Evolutionary conservation across 225 moss, liverwort and hornwort genomes (phyloP).

Genomic region (Marchantia polymorpha): DNA sequence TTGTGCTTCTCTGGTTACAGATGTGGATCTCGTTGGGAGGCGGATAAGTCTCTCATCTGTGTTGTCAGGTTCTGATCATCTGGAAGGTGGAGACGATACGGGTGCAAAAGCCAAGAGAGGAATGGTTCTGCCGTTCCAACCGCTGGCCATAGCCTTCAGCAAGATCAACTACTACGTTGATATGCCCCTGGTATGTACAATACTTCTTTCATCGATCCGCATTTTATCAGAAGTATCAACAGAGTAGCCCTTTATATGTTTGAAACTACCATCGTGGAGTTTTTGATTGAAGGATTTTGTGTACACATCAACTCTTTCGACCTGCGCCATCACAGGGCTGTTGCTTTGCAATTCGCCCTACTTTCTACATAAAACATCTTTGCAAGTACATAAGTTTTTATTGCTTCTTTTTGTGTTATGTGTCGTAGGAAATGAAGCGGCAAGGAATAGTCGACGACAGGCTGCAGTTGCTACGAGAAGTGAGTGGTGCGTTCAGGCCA

Average conservation of each 20-base stretch:
- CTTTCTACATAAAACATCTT: not conserved
- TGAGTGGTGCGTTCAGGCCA: constrained; percentile 91
- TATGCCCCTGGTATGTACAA: constrained; percentile 69
- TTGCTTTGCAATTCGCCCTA: not conserved
- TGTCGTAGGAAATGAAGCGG: constrained; percentile 79
- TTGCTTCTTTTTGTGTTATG: not conserved
- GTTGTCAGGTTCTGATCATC: constrained; percentile 34
- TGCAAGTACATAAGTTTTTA: too few relatives aligned
- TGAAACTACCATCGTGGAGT: too few relatives aligned
- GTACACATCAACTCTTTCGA: too few relatives aligned
- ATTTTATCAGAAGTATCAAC: too few relatives aligned
- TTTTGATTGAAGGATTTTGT: too few relatives aligned
- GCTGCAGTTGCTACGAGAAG: constrained; percentile 71
- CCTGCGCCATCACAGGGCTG: not conserved
- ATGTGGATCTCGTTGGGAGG: not conserved
- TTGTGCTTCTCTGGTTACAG: constrained; percentile 8
- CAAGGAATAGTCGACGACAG: constrained; percentile 74
- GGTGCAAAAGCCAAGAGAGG: constrained; percentile 48
- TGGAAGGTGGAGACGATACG: constrained; percentile 30
- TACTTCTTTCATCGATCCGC: not conserved
- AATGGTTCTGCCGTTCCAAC: constrained; percentile 85
- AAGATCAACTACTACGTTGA: constrained; percentile 83
- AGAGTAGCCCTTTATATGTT: too few relatives aligned
- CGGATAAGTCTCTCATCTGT: constrained; percentile 25
- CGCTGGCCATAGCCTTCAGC: constrained; percentile 69